These are phyloP conservation scores for Eucalyptus grandis DNA, from an alignment of 345 rosid species.

Conservation along the genomic window DNA sequence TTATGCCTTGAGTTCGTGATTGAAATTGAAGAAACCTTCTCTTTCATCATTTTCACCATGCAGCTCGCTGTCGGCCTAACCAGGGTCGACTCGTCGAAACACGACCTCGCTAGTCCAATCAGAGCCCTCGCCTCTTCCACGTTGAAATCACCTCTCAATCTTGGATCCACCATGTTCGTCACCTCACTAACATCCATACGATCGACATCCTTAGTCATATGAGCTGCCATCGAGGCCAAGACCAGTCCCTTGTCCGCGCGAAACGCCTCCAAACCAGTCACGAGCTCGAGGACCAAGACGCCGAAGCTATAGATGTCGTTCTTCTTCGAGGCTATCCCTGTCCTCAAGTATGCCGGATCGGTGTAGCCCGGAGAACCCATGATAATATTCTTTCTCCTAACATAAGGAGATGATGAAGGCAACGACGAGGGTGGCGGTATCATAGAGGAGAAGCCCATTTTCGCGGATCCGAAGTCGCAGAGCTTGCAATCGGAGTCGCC, in stretches of 20 bases:
- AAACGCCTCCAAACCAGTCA: conserved; percentile 59
- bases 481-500: conserved; percentile 50
- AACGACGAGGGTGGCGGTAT: conserved; percentile 4
- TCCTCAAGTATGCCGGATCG: conserved; percentile 70
- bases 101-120: conserved; percentile 6
- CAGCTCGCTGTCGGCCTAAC: too few species aligned
- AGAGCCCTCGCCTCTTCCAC: conserved; percentile 10
- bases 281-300: conserved; percentile 55
- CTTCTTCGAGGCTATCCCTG: conserved; percentile 69
- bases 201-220: not conserved
- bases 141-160: conserved; percentile 10
- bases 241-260: conserved; percentile 4
- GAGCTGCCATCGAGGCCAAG: conserved; percentile 2
- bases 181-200: not conserved
- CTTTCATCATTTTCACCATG: not conserved
- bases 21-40: not conserved
- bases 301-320: conserved; percentile 79
- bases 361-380: conserved; percentile 83
- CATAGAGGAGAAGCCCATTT: conserved; percentile 60
- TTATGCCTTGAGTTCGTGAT: not conserved
- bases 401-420: not conserved
- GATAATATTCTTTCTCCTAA: conserved; percentile 31
- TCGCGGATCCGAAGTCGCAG: conserved; percentile 78
- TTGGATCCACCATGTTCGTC: conserved; percentile 16
- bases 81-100: not conserved